Evolutionary conservation across 371 early-diverging fungal genomes (phyloP), one percentile per base, ranked within the genome.

Genomic region (Conidiobolus incongruus): DNA sequence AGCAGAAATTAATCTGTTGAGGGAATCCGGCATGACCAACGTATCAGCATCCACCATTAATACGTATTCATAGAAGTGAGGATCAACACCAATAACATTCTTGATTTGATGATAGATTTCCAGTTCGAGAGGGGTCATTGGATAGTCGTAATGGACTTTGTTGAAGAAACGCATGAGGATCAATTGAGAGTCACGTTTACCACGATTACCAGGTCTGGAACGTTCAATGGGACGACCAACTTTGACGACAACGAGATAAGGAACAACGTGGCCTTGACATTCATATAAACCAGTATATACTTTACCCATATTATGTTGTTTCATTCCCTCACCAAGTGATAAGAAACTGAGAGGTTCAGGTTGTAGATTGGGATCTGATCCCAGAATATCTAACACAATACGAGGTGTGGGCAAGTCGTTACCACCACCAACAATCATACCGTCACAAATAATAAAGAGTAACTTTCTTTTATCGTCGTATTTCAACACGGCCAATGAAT

Each of bases 171-270:
- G 72, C 99, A 99, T 98, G 51, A 88, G 75, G 43, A 99, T 76
- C 61, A 99, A 77, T 68, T 99, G 99, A 22, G 95, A 91, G 66
- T 99, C 99, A 53, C 99, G 83, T 68, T 99, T 99, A 52, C 99
- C 99, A 35, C 99, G 69, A 59, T 99, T 99, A n/a, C 94, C 96
- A 10, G 89, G 77, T 54, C 79, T 82, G 41, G 67, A 64, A 44
- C 72, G 68, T 55, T 85, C 84, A 19, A 66, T 68, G 0, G 79
- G 75, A 24, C 68, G 72, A 41, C 98, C 98, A 35, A 75, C 75
- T 68, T 98, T 98, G 59, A 80, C 88, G 3, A 98, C 69, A 1
- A 96, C 88, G 44, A 98, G 62, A 50, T 86, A 95, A 0, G 96
- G 94, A 4, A 93, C 81, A 31, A 79, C 72, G 39, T 83, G 87